Percentiles rank a stretch among this genome's conserved stretches.
These are phyloP conservation scores for Penicillium longicatenatum DNA, from an alignment of 495 filamentous ascomycete genomes.

Conservation along the genomic window DNA sequence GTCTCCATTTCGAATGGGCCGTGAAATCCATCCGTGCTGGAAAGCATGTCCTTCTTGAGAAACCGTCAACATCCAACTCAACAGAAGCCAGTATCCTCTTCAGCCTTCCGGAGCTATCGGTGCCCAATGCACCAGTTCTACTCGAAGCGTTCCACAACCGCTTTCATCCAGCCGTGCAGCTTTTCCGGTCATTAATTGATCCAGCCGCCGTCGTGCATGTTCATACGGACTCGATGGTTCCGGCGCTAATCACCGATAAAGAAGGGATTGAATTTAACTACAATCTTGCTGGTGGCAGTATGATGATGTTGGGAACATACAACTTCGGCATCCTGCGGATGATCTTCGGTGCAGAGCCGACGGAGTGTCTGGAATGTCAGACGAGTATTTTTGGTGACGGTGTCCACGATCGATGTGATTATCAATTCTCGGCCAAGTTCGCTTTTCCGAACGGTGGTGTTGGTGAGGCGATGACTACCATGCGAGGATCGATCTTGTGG, in stretches of 20 bases:
- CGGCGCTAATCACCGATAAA: conserved; percentile 25
- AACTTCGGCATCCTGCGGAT: conserved; percentile 40
- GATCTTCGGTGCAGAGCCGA: conserved; percentile 41
- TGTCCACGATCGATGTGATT: conserved; percentile 37
- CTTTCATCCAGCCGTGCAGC: conserved; percentile 49
- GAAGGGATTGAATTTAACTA: conserved; percentile 58
- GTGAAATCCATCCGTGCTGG: conserved; percentile 50
- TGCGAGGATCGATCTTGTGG: conserved; percentile 25
- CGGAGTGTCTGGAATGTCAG: conserved; percentile 39
- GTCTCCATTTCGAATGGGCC: conserved; percentile 58
- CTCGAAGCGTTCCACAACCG: conserved; percentile 55
- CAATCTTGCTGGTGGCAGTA: conserved; percentile 51
- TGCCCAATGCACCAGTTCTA: conserved; percentile 34
- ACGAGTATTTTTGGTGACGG: conserved; percentile 28
- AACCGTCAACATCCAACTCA: conserved; percentile 54
- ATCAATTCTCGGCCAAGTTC: conserved; percentile 39
- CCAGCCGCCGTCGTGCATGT: conserved; percentile 40
- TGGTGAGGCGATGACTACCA: conserved; percentile 38
- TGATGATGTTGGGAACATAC: conserved; percentile 57
- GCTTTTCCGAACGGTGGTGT: conserved; percentile 48
- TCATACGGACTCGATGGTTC: conserved; percentile 28
- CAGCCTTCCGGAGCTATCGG: conserved; percentile 32
- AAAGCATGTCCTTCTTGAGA: conserved; percentile 63
- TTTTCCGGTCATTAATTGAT: conserved; percentile 46
- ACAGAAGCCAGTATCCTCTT: conserved; percentile 50